Conservation (phyloP, 805 yeast species). For the Kuraishia floccosa region DNA sequence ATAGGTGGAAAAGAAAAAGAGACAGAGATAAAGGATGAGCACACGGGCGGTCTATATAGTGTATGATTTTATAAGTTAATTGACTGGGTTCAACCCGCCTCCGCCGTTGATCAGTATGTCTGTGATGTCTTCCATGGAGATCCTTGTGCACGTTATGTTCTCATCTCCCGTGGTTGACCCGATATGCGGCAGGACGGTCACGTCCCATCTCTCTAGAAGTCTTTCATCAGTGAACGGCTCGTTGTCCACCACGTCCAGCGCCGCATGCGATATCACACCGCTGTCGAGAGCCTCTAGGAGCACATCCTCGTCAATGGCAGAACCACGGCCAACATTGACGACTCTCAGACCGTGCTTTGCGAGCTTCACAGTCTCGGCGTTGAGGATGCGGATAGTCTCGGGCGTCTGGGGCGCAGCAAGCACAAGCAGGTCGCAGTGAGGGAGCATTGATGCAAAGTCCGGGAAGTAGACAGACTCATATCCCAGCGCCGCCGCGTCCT, state of each 20-base stretch:
- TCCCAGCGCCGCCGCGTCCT: slow-evolving; percentile 16
- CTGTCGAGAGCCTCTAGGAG: slow-evolving; percentile 30
- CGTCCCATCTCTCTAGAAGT: slow-evolving; percentile 23
- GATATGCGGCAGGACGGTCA: slow-evolving; percentile 48
- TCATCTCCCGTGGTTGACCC: slow-evolving; percentile 45
- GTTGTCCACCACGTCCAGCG: slow-evolving; percentile 46
- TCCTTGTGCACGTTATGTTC: slow-evolving; percentile 29
- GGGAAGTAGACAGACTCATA: slow-evolving; percentile 25
- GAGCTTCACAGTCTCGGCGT: slow-evolving; percentile 23
- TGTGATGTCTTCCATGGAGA: slow-evolving; percentile 32
- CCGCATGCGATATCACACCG: slow-evolving; percentile 42
- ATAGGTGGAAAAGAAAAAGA: no score
- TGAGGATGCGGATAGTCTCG: slow-evolving; percentile 36
- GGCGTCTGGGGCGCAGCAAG: slow-evolving; percentile 47
- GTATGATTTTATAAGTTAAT: no score
- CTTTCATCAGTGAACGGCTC: slow-evolving; percentile 33
- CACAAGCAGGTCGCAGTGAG: slow-evolving; percentile 38
- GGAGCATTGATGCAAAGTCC: slow-evolving; percentile 19
- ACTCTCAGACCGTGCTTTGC: slow-evolving; percentile 30
- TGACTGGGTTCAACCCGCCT: slow-evolving; percentile 13
- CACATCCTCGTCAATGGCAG: slow-evolving; percentile 38
- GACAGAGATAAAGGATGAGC: no score
- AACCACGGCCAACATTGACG: slow-evolving; percentile 53
- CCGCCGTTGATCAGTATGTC: slow-evolving; percentile 22
- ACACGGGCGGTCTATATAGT: no score